Conservation (phyloP, 768 basidiomycete genomes). For the Podaxis mareebaensis region DNA sequence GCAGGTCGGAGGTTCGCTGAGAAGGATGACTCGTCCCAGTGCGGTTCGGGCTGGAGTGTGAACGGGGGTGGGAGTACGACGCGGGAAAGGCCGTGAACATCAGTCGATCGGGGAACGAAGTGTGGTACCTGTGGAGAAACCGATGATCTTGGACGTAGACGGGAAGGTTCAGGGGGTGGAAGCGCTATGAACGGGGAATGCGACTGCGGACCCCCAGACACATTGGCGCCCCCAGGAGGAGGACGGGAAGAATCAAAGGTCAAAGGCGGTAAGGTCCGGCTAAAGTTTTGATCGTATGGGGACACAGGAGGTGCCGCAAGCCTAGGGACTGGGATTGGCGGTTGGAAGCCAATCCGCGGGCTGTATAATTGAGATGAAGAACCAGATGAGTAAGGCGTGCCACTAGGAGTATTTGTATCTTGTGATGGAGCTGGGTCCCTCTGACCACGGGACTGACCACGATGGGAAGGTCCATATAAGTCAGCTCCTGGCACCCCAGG, state of each 20-base stretch:
- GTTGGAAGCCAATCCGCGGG: constrained; percentile 11
- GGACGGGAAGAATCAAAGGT: constrained; percentile 7
- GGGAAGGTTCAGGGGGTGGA: constrained; percentile 34
- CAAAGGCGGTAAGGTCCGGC: constrained; percentile 17
- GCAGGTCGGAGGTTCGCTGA: constrained; percentile 35
- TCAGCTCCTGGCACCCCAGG: constrained; percentile 54
- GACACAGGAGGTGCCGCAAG: constrained; percentile 5
- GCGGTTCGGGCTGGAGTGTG: constrained; percentile 65
- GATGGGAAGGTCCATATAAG: constrained; percentile 16
- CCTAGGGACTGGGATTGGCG: constrained; percentile 1
- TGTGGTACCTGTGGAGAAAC: constrained; percentile 25
- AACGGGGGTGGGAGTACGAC: constrained; percentile 54
- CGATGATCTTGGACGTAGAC: constrained; percentile 14
- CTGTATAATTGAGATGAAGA: constrained; percentile 15
- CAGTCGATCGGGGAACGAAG: constrained; percentile 36
- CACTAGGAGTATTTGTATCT: constrained; percentile 16
- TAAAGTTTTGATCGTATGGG: constrained; percentile 14
- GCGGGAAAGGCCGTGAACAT: constrained; percentile 26
- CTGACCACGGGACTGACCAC: constrained; percentile 9
- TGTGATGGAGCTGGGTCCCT: constrained; percentile 7
- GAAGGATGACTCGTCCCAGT: constrained; percentile 56
- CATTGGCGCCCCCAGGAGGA: constrained; percentile 4
- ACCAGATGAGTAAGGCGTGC: constrained; percentile 19
- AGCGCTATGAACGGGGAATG: constrained; percentile 13
- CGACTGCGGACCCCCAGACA: constrained; percentile 6